Conservation (phyloP, 768 basidiomycete genomes). For the Hypsizygus marmoreus region DNA sequence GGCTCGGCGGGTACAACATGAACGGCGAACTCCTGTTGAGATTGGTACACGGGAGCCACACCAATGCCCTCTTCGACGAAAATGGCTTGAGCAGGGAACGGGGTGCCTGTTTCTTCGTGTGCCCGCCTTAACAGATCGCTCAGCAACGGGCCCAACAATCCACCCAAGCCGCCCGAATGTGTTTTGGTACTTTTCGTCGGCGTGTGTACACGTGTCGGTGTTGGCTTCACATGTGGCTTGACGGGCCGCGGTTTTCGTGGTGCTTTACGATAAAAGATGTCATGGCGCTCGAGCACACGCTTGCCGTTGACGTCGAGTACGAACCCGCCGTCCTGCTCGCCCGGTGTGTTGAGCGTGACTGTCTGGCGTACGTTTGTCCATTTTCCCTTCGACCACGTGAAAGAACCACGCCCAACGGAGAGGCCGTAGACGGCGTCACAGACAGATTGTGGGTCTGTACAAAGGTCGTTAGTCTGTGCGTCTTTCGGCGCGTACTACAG, state of each 20-base stretch:
- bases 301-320: constrained; percentile 62
- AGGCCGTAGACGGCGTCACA: constrained; percentile 72
- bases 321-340: constrained; percentile 66
- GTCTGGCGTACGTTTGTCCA: constrained; percentile 80
- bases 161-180: constrained; percentile 7
- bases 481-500: constrained; percentile 74
- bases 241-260: too few species aligned
- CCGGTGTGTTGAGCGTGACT: constrained; percentile 74
- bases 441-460: constrained; percentile 56
- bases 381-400: constrained; percentile 56
- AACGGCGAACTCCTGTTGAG: constrained; percentile 12
- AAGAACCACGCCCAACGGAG: constrained; percentile 74
- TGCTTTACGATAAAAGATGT: constrained; percentile 63
- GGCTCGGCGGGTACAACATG: background rate
- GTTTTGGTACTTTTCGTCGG: constrained; percentile 9
- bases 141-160: constrained; percentile 11
- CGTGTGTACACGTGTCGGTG: background rate
- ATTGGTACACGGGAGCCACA: background rate
- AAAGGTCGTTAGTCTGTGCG: constrained; percentile 62
- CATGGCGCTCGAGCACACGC: constrained; percentile 50
- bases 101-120: background rate
- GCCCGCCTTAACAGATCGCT: constrained; percentile 7
- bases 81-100: background rate
- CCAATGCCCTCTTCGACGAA: background rate
- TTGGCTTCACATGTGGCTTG: too few species aligned